Evolutionary conservation across 2,329 filamentous ascomycete species (phyloP).

Genomic region (Neophaeococcomyces mojaviensis): DNA sequence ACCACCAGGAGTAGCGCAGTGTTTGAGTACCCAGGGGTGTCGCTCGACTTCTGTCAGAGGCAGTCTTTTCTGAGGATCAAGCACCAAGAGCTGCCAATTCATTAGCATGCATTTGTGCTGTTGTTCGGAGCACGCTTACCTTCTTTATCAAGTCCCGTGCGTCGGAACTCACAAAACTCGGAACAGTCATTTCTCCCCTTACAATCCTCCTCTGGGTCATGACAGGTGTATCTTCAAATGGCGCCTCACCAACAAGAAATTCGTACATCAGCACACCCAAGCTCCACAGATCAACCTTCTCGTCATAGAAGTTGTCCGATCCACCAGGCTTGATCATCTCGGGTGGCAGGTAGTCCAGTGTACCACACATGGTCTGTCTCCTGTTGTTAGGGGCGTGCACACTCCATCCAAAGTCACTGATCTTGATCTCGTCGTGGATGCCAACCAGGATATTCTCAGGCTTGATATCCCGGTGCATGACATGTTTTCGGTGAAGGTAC

Average conservation of each 20-base stretch:
- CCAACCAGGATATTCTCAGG: slow-evolving; percentile 93
- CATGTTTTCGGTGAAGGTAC: slow-evolving; percentile 91
- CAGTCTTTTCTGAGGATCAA: slow-evolving; percentile 90
- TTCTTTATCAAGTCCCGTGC: slow-evolving; percentile 87
- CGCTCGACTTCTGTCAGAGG: slow-evolving; percentile 78
- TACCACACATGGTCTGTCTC: slow-evolving; percentile 91
- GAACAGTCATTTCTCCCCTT: slow-evolving; percentile 84
- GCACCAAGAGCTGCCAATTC: slow-evolving; percentile 62
- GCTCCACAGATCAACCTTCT: slow-evolving; percentile 96
- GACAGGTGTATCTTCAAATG: slow-evolving; percentile 89
- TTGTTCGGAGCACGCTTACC: slow-evolving; percentile 44
- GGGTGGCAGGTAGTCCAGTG: slow-evolving; percentile 90
- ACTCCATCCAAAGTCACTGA: slow-evolving; percentile 97
- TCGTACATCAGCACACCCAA: slow-evolving; percentile 93
- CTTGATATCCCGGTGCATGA: slow-evolving; percentile 96
- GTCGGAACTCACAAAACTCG: slow-evolving; percentile 81
- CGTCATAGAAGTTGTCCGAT: slow-evolving; percentile 80
- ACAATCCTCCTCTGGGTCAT: slow-evolving; percentile 91
- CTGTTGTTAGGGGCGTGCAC: slow-evolving; percentile 95
- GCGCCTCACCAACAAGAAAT: slow-evolving; percentile 90
- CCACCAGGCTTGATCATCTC: slow-evolving; percentile 88
- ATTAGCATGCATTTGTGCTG: slow-evolving; percentile 18
- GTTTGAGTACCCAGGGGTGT: slow-evolving; percentile 96
- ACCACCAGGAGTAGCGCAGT: slow-evolving; percentile 48
- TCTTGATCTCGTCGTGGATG: slow-evolving; percentile 96